Percentiles rank a stretch among this genome's conserved stretches.
Evolutionary conservation across 768 basidiomycete genomes (phyloP).

Genomic region (Trametes cinnabarina): DNA sequence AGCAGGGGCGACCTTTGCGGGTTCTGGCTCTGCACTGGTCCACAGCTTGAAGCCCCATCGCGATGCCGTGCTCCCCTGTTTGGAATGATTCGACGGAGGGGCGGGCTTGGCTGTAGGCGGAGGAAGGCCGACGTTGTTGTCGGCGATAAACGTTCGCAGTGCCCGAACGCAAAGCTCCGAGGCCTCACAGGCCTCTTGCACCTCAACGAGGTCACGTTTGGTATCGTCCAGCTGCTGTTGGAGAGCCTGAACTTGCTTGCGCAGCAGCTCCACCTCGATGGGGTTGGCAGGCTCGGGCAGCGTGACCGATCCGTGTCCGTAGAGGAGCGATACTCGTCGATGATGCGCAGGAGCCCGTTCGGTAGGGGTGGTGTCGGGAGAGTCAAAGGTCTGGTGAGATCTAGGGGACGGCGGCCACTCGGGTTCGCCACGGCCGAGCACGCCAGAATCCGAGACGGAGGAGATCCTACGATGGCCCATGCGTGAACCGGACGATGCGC

Average conservation of each 20-base stretch:
- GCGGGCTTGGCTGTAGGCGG: constrained; percentile 20
- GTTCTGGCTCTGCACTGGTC: constrained; percentile 33
- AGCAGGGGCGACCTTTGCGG: neutral
- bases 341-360: constrained; percentile 8
- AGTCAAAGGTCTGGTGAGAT: constrained; percentile 10
- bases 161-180: constrained; percentile 83
- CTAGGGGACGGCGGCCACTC: constrained; percentile 18
- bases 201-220: constrained; percentile 68
- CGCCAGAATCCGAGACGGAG: constrained; percentile 65
- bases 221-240: constrained; percentile 61
- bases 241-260: constrained; percentile 54
- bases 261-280: constrained; percentile 46
- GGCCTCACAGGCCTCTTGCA: constrained; percentile 82
- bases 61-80: constrained; percentile 27
- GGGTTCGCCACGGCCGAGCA: constrained; percentile 31
- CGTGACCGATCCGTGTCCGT: constrained; percentile 50
- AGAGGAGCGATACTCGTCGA: constrained; percentile 51
- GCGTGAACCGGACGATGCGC: constrained; percentile 48
- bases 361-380: constrained; percentile 13
- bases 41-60: constrained; percentile 76
- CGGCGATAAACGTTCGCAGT: constrained; percentile 77
- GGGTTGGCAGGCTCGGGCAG: constrained; percentile 29
- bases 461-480: constrained; percentile 67
- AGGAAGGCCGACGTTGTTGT: constrained; percentile 59
- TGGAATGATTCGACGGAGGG: constrained; percentile 7